Evolutionary conservation across 768 basidiomycete species (phyloP), one percentile per base, ranked within the genome.

Genomic region (Rhizopogon salebrosus): DNA sequence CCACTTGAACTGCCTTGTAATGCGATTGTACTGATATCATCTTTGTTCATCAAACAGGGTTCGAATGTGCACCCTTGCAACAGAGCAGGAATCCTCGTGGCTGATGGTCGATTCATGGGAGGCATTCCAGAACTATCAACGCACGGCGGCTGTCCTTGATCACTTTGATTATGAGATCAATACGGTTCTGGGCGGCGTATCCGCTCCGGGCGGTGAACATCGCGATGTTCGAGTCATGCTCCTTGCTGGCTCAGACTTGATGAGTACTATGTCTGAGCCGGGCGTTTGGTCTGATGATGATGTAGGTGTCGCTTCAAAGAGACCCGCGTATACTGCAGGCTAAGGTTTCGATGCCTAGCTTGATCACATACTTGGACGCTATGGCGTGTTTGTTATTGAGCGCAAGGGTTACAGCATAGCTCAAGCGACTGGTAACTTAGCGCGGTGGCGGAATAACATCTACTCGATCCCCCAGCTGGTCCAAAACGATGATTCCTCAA

Each of bases 91-190:
- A 2, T 87, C 87, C 39, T 80, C 84, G 14, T 98, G 92, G 93
- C 78, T 99, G 41, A 98, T 97, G 94, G 89, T 98, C 42, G 97
- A 99, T 66, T 77, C 93, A n/a, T 99, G 95, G 95, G 97, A 99
- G 70, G 93, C 94, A 9, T 87, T 92, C 67, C 95, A 94, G 70
- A 76, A 81, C 40, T 99, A 98, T 74, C 89, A 93, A 64, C 88
- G 94, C 56, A 99, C 97, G 1, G 97, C 97, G 34, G 83, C 97
- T 51, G 97, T 99, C 50, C 80, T 99, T 50, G 95, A 98, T 67
- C 97, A 99, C 65, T 94, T 98, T 65, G 91, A 98, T 66, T 80
- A 93, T 63, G 87, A 95, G 73, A 84, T 99, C 63, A 99, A 98
- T 71, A 83, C 80, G 7, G 77, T 85, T 37, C 72, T 86, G 18